Percentiles rank a stretch among this genome's conserved stretches.
phyloP scores from a whole-genome alignment of 2,329 filamentous ascomycete genomes.

The Cladophialophora bantiana region DNA sequence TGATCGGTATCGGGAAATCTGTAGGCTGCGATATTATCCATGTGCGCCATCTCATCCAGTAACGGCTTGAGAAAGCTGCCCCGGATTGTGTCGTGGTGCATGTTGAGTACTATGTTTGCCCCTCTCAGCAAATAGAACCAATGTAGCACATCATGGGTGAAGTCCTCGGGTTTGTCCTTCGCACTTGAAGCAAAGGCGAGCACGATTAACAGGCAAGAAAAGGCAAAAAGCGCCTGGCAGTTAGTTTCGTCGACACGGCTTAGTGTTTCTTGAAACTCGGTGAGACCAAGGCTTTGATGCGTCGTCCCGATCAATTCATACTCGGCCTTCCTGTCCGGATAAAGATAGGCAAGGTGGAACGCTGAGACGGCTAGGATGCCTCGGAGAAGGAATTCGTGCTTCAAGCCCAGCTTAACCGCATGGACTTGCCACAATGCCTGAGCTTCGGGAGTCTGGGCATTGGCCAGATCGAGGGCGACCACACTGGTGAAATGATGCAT shows the following conservation, averaged over 20 bases:
- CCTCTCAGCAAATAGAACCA: slow-evolving; percentile 45
- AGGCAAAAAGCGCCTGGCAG: slow-evolving; percentile 52
- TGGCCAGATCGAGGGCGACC: slow-evolving; percentile 46
- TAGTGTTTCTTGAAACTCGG: slow-evolving; percentile 46
- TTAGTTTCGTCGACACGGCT: slow-evolving; percentile 50
- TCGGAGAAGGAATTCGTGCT: slow-evolving; percentile 54
- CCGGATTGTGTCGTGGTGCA: slow-evolving; percentile 41
- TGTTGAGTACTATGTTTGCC: slow-evolving; percentile 44
- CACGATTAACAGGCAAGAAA: slow-evolving; percentile 51
- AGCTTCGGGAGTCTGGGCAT: slow-evolving; percentile 43
- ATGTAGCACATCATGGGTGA: slow-evolving; percentile 43
- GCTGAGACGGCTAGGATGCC: slow-evolving; percentile 54
- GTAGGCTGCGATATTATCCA: slow-evolving; percentile 42
- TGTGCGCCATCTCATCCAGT: slow-evolving; percentile 42
- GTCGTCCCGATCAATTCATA: slow-evolving; percentile 48
- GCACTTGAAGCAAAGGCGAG: slow-evolving; percentile 45
- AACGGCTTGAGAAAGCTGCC: slow-evolving; percentile 43
- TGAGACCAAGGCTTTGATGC: slow-evolving; percentile 49
- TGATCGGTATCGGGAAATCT: slow-evolving; percentile 40
- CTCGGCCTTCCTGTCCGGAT: slow-evolving; percentile 45
- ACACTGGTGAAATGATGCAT: slow-evolving; percentile 50
- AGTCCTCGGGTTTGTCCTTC: slow-evolving; percentile 37
- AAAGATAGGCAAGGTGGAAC: slow-evolving; percentile 52
- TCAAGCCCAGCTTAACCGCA: slow-evolving; percentile 49
- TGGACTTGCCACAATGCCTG: slow-evolving; percentile 47